phyloP scores from a whole-genome alignment of 345 rosid species.

The Eucalyptus guilfoylei region DNA sequence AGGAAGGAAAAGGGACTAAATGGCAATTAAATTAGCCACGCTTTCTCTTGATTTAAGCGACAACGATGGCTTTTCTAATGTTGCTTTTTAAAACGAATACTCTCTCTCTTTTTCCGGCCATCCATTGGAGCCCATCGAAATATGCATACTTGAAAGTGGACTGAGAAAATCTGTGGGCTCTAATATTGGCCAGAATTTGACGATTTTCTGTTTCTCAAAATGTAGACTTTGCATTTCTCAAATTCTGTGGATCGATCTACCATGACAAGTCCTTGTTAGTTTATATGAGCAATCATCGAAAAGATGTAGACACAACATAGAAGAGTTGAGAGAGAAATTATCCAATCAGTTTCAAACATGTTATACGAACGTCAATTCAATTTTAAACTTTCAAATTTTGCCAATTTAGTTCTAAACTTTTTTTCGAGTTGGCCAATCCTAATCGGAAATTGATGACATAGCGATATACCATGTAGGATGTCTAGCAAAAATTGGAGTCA shows the following conservation, averaged over 20 bases:
- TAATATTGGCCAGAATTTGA: neutral
- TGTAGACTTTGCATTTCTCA: neutral
- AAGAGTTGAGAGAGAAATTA: neutral
- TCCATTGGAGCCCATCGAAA: neutral
- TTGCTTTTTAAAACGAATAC: neutral
- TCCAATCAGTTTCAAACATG: accelerated
- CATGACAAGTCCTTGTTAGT: neutral
- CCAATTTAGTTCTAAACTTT: accelerated
- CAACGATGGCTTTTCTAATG: neutral
- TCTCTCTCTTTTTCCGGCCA: neutral
- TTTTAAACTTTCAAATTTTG: accelerated
- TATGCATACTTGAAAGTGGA: neutral
- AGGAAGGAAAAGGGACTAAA: neutral
- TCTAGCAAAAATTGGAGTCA: accelerated
- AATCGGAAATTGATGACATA: accelerated
- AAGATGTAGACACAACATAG: neutral
- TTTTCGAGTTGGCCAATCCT: neutral
- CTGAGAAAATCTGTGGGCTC: neutral
- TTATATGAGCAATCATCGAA: neutral
- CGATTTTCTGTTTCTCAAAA: neutral
- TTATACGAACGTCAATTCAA: accelerated
- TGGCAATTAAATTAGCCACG: neutral
- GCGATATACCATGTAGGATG: accelerated
- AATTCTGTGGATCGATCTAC: neutral
- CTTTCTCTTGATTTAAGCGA: neutral